A percentile compares a stretch with the other conserved stretches of the same genome.
These are phyloP conservation scores for Pseudocercospora vitis DNA, from an alignment of 2,329 filamentous ascomycete genomes.

Conservation along the genomic window DNA sequence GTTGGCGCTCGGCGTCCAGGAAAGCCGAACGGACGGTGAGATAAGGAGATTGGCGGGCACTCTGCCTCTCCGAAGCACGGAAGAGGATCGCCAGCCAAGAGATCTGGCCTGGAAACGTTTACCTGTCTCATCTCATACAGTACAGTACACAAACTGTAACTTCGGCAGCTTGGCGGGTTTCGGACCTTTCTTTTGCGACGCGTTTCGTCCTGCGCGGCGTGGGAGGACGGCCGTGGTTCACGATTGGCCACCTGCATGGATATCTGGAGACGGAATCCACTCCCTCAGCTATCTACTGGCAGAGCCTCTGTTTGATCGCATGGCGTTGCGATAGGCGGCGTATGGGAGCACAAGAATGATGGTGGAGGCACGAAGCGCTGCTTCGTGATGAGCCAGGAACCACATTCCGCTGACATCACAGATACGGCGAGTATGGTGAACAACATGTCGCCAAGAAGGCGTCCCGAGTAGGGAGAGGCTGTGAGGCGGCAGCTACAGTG, in stretches of 20 bases:
- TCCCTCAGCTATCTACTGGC: neutral
- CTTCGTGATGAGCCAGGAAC: neutral
- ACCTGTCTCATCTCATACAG: conserved; percentile 3
- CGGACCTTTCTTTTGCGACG: neutral
- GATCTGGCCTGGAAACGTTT: conserved; percentile 4
- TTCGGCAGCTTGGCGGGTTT: conserved; percentile 3
- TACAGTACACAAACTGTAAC: no score
- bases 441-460: neutral
- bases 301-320: neutral
- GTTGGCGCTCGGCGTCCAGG: neutral
- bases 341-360: neutral
- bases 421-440: neutral
- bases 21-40: neutral
- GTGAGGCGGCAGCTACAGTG: neutral
- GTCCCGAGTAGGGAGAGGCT: neutral
- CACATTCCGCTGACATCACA: neutral
- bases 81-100: neutral
- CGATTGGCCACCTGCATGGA: neutral
- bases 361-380: no score
- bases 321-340: neutral
- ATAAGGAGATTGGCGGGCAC: neutral
- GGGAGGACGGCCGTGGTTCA: neutral
- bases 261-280: neutral
- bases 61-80: neutral
- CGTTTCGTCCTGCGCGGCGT: neutral